Conservation (phyloP, 805 yeast species). For the Suhomyces kilbournensis region DNA sequence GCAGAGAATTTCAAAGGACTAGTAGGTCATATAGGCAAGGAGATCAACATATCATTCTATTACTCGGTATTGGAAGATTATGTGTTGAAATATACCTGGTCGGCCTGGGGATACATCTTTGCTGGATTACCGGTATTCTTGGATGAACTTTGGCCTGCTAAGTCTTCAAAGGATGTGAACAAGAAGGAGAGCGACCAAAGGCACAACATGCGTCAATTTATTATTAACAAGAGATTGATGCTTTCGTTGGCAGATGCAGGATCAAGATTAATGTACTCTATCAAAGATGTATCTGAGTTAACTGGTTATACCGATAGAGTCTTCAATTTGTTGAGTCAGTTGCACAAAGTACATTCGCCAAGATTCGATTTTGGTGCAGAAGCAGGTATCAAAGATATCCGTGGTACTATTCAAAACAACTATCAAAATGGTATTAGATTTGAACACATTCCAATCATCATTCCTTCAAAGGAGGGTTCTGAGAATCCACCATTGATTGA, state of each 20-base stretch:
- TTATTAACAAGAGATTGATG: slow-evolving; percentile 87
- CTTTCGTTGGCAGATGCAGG: slow-evolving; percentile 94
- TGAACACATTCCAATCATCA: slow-evolving; percentile 77
- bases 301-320: slow-evolving; percentile 90
- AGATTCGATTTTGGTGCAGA: slow-evolving; percentile 49
- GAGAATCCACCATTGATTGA: slow-evolving; percentile 59
- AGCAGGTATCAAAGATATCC: slow-evolving; percentile 49
- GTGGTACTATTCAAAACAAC: slow-evolving; percentile 77
- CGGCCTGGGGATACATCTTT: slow-evolving; percentile 89
- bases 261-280: slow-evolving; percentile 88
- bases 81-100: slow-evolving; percentile 88
- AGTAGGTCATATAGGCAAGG: slow-evolving; percentile 49
- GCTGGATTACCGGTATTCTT: slow-evolving; percentile 85
- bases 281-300: slow-evolving; percentile 85
- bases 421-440: slow-evolving; percentile 72
- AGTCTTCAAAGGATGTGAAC: slow-evolving; percentile 10
- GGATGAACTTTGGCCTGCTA: slow-evolving; percentile 43
- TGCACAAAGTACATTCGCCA: slow-evolving; percentile 78
- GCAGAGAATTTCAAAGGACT: slow-evolving; percentile 55
- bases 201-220: slow-evolving; percentile 78
- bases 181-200: slow-evolving; percentile 28
- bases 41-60: slow-evolving; percentile 57
- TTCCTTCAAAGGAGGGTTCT: slow-evolving; percentile 65
- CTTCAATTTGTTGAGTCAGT: slow-evolving; percentile 66
- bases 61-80: slow-evolving; percentile 82